Conservation (phyloP, 768 basidiomycete genomes). For the Xanthoconium stramineum region DNA sequence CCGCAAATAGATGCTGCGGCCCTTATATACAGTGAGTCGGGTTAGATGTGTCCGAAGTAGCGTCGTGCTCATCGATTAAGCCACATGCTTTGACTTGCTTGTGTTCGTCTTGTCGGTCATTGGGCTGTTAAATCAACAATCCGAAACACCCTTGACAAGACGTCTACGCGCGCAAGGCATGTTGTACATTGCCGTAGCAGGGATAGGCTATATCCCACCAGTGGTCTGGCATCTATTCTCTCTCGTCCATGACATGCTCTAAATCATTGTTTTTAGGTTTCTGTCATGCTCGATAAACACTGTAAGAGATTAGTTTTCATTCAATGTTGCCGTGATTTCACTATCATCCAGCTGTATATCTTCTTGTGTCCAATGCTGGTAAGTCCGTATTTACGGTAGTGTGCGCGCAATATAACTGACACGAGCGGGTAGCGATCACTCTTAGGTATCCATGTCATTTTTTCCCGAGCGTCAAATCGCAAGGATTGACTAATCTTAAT, state of each 20-base stretch:
- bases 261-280: conserved; percentile 3
- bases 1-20: not conserved
- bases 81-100: conserved; percentile 16
- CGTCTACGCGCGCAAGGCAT: conserved; percentile 19
- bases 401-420: conserved; percentile 1
- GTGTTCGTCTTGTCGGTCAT: conserved; percentile 16
- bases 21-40: conserved; percentile 16
- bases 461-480: not conserved
- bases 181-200: conserved; percentile 12
- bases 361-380: not conserved
- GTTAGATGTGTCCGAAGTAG: not conserved
- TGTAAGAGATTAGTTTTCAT: conserved; percentile 5
- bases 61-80: conserved; percentile 6
- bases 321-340: not conserved
- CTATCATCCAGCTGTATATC: not conserved
- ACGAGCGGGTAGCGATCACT: not conserved
- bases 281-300: not conserved
- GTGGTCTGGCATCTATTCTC: not conserved
- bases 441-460: conserved; percentile 3
- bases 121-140: conserved; percentile 12
- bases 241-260: not conserved
- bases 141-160: conserved; percentile 12
- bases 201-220: conserved; percentile 12
- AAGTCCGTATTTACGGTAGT: not conserved
- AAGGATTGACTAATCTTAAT: not conserved